Percentiles rank a stretch among this genome's conserved stretches.
phyloP scores from a whole-genome alignment of 192 early-diverging fungal genomes.

The Coemansia sp. region DNA sequence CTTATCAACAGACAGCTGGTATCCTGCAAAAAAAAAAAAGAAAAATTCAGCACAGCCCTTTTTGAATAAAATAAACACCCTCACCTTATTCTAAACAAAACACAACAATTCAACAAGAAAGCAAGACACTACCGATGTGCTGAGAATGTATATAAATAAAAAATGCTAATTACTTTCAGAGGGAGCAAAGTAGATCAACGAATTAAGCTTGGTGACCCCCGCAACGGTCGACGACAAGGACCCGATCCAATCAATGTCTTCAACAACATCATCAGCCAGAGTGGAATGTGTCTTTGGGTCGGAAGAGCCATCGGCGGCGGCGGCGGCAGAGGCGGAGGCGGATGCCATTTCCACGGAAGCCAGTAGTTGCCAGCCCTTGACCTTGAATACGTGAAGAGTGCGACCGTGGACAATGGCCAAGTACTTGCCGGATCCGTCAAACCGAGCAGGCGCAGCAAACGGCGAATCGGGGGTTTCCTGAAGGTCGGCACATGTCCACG shows the following conservation, averaged over 20 bases:
- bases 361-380: constrained; percentile 63
- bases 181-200: not conserved
- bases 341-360: not conserved
- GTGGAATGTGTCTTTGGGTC: not conserved
- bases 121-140: no score
- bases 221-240: constrained; percentile 4
- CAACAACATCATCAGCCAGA: not conserved
- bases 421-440: constrained; percentile 85
- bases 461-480: not conserved
- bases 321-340: no score
- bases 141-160: not conserved
- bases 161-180: not conserved
- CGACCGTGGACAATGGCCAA: constrained; percentile 67
- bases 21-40: no score
- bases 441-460: constrained; percentile 48
- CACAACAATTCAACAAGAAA: no score
- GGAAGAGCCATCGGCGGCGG: not conserved
- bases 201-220: not conserved
- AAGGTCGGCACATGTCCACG: constrained; percentile 24
- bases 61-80: no score
- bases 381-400: constrained; percentile 64
- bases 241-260: constrained; percentile 14
- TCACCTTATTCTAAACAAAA: no score
- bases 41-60: no score
- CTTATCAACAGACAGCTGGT: no score